These are phyloP conservation scores for Triangularia setosa DNA, from an alignment of 2,329 filamentous ascomycete genomes.

Conservation along the genomic window DNA sequence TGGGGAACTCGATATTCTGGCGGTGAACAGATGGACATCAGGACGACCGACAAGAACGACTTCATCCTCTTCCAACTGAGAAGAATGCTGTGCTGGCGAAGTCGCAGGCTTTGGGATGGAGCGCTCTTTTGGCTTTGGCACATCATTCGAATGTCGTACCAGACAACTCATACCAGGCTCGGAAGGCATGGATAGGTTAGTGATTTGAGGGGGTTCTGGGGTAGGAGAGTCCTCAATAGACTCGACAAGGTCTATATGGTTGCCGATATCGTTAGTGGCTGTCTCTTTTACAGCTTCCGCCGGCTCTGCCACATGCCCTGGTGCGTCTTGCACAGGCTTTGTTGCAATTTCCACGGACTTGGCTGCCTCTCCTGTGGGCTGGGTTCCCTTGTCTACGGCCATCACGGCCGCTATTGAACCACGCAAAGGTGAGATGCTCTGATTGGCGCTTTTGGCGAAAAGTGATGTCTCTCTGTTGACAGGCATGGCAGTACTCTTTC, in stretches of 20 bases:
- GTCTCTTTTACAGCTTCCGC: background rate
- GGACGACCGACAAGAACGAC: too few species aligned
- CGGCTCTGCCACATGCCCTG: background rate
- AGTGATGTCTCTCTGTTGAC: background rate
- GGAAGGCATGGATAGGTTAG: background rate
- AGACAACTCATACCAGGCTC: background rate
- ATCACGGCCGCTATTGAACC: background rate
- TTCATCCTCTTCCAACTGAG: background rate
- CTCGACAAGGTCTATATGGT: background rate
- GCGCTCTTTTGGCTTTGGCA: background rate
- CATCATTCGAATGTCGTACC: background rate
- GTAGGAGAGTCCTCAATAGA: background rate
- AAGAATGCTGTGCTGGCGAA: background rate
- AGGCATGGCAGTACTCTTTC: background rate
- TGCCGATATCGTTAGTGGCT: background rate
- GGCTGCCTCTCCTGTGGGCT: background rate
- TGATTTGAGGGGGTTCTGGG: background rate
- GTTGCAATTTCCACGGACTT: background rate
- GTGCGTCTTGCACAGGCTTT: background rate
- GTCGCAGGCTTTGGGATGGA: background rate
- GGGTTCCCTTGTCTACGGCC: too few species aligned
- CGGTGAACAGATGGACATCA: background rate
- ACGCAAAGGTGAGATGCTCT: background rate
- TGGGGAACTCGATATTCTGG: background rate
- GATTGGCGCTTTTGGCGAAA: background rate